Evolutionary conservation across 2,329 filamentous ascomycete species (phyloP).

Genomic region (Colletotrichum lindemuthianum): DNA sequence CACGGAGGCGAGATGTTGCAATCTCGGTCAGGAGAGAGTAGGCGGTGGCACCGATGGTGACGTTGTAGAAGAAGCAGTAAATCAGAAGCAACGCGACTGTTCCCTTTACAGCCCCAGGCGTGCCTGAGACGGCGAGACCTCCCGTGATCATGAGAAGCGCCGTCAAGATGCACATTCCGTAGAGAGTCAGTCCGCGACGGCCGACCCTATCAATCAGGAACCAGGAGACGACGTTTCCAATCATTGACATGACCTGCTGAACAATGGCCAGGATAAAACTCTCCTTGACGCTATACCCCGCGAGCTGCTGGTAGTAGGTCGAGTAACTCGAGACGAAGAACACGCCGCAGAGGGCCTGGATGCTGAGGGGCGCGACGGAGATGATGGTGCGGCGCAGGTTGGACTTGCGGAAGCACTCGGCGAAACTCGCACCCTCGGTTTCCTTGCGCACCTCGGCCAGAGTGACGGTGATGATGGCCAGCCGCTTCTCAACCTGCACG

Average conservation of each 20-base stretch:
- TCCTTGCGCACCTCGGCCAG: conserved; percentile 47
- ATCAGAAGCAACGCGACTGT: conserved; percentile 48
- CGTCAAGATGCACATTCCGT: conserved; percentile 43
- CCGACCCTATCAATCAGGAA: conserved; percentile 46
- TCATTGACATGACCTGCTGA: conserved; percentile 38
- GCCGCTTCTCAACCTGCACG: conserved; percentile 43
- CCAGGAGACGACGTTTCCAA: conserved; percentile 46
- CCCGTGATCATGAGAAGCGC: conserved; percentile 44
- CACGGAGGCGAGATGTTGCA: conserved; percentile 48
- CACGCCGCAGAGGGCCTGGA: conserved; percentile 49
- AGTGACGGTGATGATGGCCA: conserved; percentile 44
- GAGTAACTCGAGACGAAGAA: conserved; percentile 49
- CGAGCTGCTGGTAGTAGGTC: conserved; percentile 54
- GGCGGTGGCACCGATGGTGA: conserved; percentile 51
- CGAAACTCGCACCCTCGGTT: conserved; percentile 49
- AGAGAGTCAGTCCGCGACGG: conserved; percentile 44
- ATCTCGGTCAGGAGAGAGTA: conserved; percentile 51
- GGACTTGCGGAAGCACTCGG: conserved; percentile 51
- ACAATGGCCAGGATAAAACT: conserved; percentile 51
- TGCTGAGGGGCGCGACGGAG: conserved; percentile 47
- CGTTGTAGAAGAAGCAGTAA: conserved; percentile 51
- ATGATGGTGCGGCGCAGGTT: conserved; percentile 53
- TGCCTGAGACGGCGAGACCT: conserved; percentile 39
- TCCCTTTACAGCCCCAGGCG: conserved; percentile 38
- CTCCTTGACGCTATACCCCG: conserved; percentile 48